These are phyloP conservation scores for Lactifluus pinguis DNA, from an alignment of 768 basidiomycete species.

Conservation along the genomic window DNA sequence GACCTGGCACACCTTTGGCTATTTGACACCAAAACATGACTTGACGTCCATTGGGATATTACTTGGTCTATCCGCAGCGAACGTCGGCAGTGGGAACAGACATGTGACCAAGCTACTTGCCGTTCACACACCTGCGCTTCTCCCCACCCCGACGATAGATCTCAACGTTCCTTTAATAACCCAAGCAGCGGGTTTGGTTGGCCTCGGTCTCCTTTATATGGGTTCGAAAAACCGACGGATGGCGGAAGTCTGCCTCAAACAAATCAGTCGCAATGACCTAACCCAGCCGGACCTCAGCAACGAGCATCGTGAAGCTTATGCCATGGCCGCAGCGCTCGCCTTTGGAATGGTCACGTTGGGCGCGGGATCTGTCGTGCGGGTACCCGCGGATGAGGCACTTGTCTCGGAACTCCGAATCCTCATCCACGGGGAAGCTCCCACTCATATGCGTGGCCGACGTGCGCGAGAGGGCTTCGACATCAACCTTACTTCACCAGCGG, in stretches of 20 bases:
- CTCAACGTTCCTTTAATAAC: slow-evolving; percentile 86
- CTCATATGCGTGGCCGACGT: slow-evolving; percentile 29
- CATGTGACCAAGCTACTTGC: slow-evolving; percentile 88
- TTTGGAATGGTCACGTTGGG: slow-evolving; percentile 98
- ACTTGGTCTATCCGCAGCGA: slow-evolving; percentile 87
- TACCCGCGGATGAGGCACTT: slow-evolving; percentile 67
- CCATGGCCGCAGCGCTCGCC: slow-evolving; percentile 77
- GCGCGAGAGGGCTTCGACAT: slow-evolving; percentile 58
- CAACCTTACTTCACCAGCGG: slow-evolving; percentile 86
- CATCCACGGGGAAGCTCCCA: slow-evolving; percentile 61
- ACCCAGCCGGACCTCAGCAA: slow-evolving; percentile 76
- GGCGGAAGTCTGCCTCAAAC: slow-evolving; percentile 84
- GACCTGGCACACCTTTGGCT: slow-evolving; percentile 93
- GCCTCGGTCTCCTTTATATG: slow-evolving; percentile 83
- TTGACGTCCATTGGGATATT: slow-evolving; percentile 89
- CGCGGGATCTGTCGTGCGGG: slow-evolving; percentile 49
- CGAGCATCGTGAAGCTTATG: slow-evolving; percentile 88
- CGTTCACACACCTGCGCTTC: slow-evolving; percentile 86
- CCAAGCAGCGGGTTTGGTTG: slow-evolving; percentile 80
- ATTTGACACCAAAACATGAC: slow-evolving; percentile 94
- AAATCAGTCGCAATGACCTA: slow-evolving; percentile 72
- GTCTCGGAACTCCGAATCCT: slow-evolving; percentile 62
- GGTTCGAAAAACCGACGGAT: slow-evolving; percentile 83
- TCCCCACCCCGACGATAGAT: slow-evolving; percentile 79
- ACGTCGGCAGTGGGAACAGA: slow-evolving; percentile 74